Percentiles rank a stretch among this genome's conserved stretches.
These are phyloP conservation scores for Leccinum fibrillosum DNA, from an alignment of 768 basidiomycete species.

Conservation along the genomic window DNA sequence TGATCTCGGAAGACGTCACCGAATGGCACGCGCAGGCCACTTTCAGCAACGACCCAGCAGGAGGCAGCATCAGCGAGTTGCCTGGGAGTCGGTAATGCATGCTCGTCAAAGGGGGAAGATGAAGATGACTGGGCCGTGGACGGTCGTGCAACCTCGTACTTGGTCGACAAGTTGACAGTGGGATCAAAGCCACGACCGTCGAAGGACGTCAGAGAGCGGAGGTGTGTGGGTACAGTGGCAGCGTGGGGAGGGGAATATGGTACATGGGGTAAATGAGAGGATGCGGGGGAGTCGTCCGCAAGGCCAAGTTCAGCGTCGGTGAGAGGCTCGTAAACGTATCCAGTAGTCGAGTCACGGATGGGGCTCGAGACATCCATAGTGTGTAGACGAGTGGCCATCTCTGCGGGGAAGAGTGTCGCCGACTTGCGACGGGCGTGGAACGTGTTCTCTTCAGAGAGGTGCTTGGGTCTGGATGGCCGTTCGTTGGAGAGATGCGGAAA, in stretches of 20 bases:
- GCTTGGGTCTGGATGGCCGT: slow-evolving; percentile 24
- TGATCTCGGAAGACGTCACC: slow-evolving; percentile 59
- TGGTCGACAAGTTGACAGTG: not conserved
- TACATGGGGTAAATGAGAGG: slow-evolving; percentile 15
- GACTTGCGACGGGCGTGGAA: slow-evolving; percentile 36
- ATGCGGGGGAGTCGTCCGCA: slow-evolving; percentile 6
- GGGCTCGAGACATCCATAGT: slow-evolving; percentile 31
- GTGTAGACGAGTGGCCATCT: slow-evolving; percentile 27
- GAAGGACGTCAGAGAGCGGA: slow-evolving; percentile 22
- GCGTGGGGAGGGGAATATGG: slow-evolving; percentile 8
- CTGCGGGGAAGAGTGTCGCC: slow-evolving; percentile 30
- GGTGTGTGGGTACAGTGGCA: slow-evolving; percentile 14
- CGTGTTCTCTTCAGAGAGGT: slow-evolving; percentile 30
- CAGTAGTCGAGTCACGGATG: slow-evolving; percentile 18
- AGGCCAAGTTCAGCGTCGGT: slow-evolving; percentile 28
- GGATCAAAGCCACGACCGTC: slow-evolving; percentile 11
- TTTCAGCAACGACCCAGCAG: slow-evolving; percentile 62
- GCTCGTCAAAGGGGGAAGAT: slow-evolving; percentile 36
- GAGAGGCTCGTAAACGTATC: slow-evolving; percentile 28
- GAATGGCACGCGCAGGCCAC: slow-evolving; percentile 64
- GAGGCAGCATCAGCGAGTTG: slow-evolving; percentile 62
- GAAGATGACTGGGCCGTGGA: slow-evolving; percentile 11
- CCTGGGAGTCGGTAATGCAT: slow-evolving; percentile 47
- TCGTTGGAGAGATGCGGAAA: slow-evolving; percentile 24
- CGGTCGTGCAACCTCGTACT: slow-evolving; percentile 15